A percentile compares a stretch with the other conserved stretches of the same genome.
phyloP scores from a whole-genome alignment of 2,329 filamentous ascomycete species.

The Pleomassaria siparia region DNA sequence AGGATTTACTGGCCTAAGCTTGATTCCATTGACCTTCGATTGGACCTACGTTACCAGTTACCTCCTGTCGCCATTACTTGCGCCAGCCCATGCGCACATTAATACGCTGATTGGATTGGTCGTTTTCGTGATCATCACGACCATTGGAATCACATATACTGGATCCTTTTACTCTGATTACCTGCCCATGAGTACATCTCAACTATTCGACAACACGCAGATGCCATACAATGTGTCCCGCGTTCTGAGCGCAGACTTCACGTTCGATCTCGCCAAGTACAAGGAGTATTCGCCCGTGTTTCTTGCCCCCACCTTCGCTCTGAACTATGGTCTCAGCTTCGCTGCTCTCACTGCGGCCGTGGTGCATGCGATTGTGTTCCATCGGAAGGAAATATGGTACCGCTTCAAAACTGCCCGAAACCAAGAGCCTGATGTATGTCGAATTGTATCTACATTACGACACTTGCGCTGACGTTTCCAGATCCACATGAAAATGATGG shows the following conservation, averaged over 20 bases:
- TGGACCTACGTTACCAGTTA: constrained; percentile 57
- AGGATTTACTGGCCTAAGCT: constrained; percentile 64
- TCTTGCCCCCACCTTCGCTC: constrained; percentile 41
- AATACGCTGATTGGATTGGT: constrained; percentile 37
- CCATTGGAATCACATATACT: constrained; percentile 37
- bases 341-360: constrained; percentile 41
- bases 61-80: constrained; percentile 31
- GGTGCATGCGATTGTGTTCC: constrained; percentile 39
- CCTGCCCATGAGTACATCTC: constrained; percentile 38
- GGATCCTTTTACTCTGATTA: constrained; percentile 37
- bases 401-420: constrained; percentile 34
- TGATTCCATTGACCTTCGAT: constrained; percentile 74
- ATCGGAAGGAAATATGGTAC: constrained; percentile 42
- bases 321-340: constrained; percentile 43
- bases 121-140: constrained; percentile 34
- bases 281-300: constrained; percentile 40
- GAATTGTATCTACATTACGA: not conserved
- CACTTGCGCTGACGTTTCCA: not conserved
- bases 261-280: constrained; percentile 38
- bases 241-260: constrained; percentile 32
- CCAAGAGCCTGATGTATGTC: constrained; percentile 27
- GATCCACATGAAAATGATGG: constrained; percentile 37
- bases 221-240: constrained; percentile 35
- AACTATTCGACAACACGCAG: constrained; percentile 40
- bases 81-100: constrained; percentile 31